Evolutionary conservation across 495 filamentous ascomycete species (phyloP).

Genomic region (Hypoxylon cercidicola): DNA sequence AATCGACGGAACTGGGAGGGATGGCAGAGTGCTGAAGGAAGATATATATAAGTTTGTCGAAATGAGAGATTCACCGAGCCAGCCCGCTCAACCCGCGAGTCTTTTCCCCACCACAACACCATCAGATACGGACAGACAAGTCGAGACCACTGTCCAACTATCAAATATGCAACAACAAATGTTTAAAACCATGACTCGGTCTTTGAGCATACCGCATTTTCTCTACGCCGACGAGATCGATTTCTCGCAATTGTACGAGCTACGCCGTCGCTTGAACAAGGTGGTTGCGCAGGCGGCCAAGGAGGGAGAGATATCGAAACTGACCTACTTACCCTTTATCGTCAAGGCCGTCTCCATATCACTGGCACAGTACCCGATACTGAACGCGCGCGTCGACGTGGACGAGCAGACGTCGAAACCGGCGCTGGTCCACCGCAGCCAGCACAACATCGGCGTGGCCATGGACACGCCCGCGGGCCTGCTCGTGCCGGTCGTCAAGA

Average conservation of each 20-base stretch:
- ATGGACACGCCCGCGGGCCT: conserved; percentile 94
- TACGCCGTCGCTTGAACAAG: conserved; percentile 76
- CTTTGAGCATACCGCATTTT: conserved; percentile 91
- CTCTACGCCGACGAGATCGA: conserved; percentile 89
- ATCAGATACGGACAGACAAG: conserved; percentile 56
- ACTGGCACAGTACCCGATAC: conserved; percentile 79
- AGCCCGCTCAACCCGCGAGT: conserved; percentile 29
- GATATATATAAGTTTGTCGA: conserved; percentile 82
- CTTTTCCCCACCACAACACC: conserved; percentile 42
- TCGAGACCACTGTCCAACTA: conserved; percentile 72
- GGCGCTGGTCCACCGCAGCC: conserved; percentile 75
- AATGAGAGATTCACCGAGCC: conserved; percentile 47
- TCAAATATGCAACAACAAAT: conserved; percentile 87
- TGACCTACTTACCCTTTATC: conserved; percentile 93
- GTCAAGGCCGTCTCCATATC: conserved; percentile 93
- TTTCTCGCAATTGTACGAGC: conserved; percentile 72
- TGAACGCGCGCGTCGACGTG: conserved; percentile 85
- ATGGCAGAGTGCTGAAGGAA: conserved; percentile 91
- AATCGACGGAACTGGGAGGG: conserved; percentile 86
- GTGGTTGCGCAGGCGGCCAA: conserved; percentile 54
- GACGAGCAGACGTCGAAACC: conserved; percentile 63
- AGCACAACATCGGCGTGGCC: conserved; percentile 95
- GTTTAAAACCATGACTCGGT: conserved; percentile 98
- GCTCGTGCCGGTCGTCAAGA: conserved; percentile 92
- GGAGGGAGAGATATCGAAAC: conserved; percentile 61